Percentiles rank a stretch among this genome's conserved stretches.
Evolutionary conservation across 768 basidiomycete species (phyloP).

Genomic region (Tulasnella sp.): DNA sequence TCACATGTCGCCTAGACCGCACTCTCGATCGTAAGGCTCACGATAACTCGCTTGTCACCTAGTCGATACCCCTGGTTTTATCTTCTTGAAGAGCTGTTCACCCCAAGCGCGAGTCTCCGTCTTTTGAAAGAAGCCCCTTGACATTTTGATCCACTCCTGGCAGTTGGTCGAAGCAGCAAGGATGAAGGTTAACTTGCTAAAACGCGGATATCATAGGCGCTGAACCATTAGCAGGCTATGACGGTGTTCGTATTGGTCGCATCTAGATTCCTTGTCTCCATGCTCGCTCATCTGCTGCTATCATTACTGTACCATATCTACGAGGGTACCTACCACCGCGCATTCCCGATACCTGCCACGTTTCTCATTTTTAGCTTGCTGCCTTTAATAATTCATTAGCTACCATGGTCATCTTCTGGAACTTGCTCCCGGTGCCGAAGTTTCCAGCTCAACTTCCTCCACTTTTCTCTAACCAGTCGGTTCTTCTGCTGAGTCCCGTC

Average conservation of each 20-base stretch:
- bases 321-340: too few relatives aligned
- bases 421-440: too few relatives aligned
- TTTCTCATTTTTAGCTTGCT: too few relatives aligned
- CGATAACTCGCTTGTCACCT: not conserved
- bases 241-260: slow-evolving; percentile 7
- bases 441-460: too few relatives aligned
- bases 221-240: slow-evolving; percentile 9
- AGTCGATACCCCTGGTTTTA: slow-evolving; percentile 9
- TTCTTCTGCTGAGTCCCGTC: too few relatives aligned
- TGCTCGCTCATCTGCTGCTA: too few relatives aligned
- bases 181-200: slow-evolving; percentile 9
- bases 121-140: not conserved
- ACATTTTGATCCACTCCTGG: not conserved
- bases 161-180: slow-evolving; percentile 14
- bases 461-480: too few relatives aligned
- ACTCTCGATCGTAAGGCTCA: not conserved
- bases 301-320: too few relatives aligned
- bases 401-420: too few relatives aligned
- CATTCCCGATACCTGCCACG: too few relatives aligned
- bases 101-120: slow-evolving; percentile 4
- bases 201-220: slow-evolving; percentile 5
- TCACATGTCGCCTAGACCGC: slow-evolving; percentile 29
- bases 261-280: not conserved
- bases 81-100: slow-evolving; percentile 15
- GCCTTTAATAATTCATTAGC: too few relatives aligned